Evolutionary conservation across 768 basidiomycete species (phyloP), one percentile per base, ranked within the genome.

Genomic region (Suillus alpinus): DNA sequence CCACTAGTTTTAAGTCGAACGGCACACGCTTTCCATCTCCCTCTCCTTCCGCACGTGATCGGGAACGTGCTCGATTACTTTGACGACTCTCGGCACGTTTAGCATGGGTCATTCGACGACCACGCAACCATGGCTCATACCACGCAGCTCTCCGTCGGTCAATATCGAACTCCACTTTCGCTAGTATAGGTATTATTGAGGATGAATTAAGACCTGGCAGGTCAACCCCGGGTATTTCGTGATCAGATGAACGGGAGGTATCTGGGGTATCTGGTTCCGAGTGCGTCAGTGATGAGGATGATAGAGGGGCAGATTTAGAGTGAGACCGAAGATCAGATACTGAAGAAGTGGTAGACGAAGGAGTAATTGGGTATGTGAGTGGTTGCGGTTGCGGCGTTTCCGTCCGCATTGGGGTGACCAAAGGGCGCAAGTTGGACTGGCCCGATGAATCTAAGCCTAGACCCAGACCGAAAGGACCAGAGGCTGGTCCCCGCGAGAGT

Each of bases 161-260:
- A 66, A 98, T 88, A 71, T 97, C 94, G 67, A 98, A 97, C 72
- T 98, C 95, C 13, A 98, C 86, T 73, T 95, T 95, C 53, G 94
- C 95, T 32, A 98, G 82, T 59, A 97, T 87, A 5, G 91, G 91
- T 57, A 93, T 86, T 26, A 92, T 75, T 29, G 87, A 83, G 51
- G 83, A 73, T 6, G 86, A 85, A 59, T 73, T 71, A 43, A 91
- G 78, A 7, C 89, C 91, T 5, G 89, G 87, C 10, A 92, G 80
- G 57, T 86, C 81, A 59, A 91, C 76, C 26, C 81, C 81, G 52
- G 80, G 77, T 16, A 78, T 79, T 4, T 74, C 80, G 9, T 72
- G 62, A 59, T 73, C 72, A 59, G 67, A 69, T 60, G 62, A 71
- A 62, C 20, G 79, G 44, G 86, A 84, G 4, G 83, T 83, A 63